These are phyloP conservation scores for Stygiomarasmius scandens DNA, from an alignment of 1,284 basidiomycete species.

Conservation along the genomic window DNA sequence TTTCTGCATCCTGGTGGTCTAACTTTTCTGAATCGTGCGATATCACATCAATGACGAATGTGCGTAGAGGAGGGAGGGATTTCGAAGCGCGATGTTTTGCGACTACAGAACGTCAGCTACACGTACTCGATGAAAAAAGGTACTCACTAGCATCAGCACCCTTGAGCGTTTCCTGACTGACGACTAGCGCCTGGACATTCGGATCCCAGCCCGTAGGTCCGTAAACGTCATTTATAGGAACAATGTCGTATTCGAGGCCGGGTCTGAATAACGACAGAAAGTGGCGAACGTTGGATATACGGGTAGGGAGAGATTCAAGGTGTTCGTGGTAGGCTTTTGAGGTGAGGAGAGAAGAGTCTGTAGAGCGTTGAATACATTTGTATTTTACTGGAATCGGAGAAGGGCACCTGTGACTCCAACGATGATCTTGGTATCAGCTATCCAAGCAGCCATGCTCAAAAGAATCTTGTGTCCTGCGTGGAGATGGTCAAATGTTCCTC, in stretches of 20 bases:
- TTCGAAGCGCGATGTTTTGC: constrained; percentile 58
- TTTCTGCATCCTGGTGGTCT: constrained; percentile 63
- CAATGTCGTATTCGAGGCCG: constrained; percentile 62
- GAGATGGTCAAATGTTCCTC: constrained; percentile 93
- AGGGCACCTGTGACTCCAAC: constrained; percentile 85
- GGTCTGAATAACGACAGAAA: constrained; percentile 77
- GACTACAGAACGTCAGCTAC: constrained; percentile 46
- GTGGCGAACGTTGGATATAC: constrained; percentile 55
- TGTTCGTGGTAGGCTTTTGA: constrained; percentile 76
- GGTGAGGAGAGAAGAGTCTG: constrained; percentile 74
- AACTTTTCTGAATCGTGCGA: constrained; percentile 60
- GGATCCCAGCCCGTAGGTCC: constrained; percentile 88
- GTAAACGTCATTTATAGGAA: constrained; percentile 79
- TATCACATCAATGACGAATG: constrained; percentile 88
- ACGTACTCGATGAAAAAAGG: background rate
- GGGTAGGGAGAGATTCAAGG: constrained; percentile 66
- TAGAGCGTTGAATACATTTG: too few species aligned
- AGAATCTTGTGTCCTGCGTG: constrained; percentile 98
- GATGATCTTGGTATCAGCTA: constrained; percentile 80
- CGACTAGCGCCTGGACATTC: constrained; percentile 84
- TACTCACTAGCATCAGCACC: constrained; percentile 75
- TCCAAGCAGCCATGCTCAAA: constrained; percentile 87
- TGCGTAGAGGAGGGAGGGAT: constrained; percentile 60
- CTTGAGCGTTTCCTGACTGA: constrained; percentile 81
- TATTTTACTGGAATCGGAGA: constrained; percentile 72